Conservation (phyloP, 2,329 filamentous ascomycete genomes). For the Neurospora sp. region DNA sequence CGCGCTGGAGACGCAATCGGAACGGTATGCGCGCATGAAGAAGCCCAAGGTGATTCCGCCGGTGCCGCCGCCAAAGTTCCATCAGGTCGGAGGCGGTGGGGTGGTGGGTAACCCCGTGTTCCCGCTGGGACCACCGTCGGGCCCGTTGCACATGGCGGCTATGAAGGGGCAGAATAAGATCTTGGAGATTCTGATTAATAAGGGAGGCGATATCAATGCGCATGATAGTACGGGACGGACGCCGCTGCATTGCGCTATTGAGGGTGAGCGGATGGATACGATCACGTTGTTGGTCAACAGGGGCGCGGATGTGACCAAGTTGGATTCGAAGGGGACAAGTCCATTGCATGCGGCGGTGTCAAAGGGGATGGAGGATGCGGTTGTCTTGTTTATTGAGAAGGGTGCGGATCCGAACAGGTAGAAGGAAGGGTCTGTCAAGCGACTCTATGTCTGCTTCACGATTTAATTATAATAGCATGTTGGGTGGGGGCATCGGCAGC, state of each 20-base stretch:
- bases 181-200: conserved; percentile 12
- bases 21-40: conserved; percentile 7
- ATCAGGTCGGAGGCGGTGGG: conserved; percentile 1
- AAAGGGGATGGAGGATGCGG: conserved; percentile 15
- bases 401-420: conserved; percentile 14
- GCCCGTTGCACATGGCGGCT: conserved; percentile 14
- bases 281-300: conserved; percentile 11
- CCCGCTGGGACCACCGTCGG: conserved; percentile 7
- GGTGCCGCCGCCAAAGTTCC: conserved; percentile 12
- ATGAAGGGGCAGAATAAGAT: conserved; percentile 15
- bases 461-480: neutral
- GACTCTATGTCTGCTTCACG: no score
- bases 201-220: conserved; percentile 12
- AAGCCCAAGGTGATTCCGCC: conserved; percentile 7
- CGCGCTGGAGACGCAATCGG: conserved; percentile 7
- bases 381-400: conserved; percentile 14
- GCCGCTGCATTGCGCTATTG: conserved; percentile 14
- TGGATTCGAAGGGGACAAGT: conserved; percentile 9
- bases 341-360: conserved; percentile 13
- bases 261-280: conserved; percentile 10
- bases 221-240: conserved; percentile 13
- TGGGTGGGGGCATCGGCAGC: neutral
- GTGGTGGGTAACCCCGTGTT: neutral
- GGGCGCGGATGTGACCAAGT: conserved; percentile 10
- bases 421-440: no score